Evolutionary conservation across 441 rosid species (phyloP).

Genomic region (Flueggea neowawraea): DNA sequence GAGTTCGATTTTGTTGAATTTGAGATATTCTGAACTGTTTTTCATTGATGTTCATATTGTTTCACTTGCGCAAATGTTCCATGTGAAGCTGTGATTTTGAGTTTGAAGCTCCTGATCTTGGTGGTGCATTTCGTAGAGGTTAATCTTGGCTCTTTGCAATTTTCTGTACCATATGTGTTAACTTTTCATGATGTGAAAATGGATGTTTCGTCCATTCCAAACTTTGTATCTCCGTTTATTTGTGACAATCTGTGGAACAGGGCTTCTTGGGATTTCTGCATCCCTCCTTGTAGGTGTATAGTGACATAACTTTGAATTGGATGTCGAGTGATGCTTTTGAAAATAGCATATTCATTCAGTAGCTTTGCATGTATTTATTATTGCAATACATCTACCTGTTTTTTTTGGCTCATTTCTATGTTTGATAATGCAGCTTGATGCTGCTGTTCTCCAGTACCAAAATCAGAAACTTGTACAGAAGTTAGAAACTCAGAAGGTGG

Average conservation of each 20-base stretch:
- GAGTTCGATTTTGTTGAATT: no score
- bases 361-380: background rate
- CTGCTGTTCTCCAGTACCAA: conserved; percentile 82
- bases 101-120: background rate
- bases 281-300: background rate
- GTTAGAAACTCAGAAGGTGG: conserved; percentile 83
- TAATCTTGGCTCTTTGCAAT: no score
- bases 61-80: no score
- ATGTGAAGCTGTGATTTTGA: no score
- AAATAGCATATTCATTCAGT: background rate
- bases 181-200: background rate
- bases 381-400: background rate
- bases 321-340: background rate
- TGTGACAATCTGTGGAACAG: background rate
- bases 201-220: background rate
- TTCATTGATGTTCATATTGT: no score
- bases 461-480: conserved; percentile 87
- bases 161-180: background rate
- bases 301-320: background rate
- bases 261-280: background rate
- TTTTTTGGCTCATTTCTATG: conserved; percentile 2
- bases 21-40: no score
- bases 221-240: background rate
- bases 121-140: no score
- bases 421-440: conserved; percentile 56